Percentiles rank a stretch among this genome's conserved stretches.
Conservation (phyloP, 2,329 filamentous ascomycete genomes). For the Pseudogymnoascus sp. region DNA sequence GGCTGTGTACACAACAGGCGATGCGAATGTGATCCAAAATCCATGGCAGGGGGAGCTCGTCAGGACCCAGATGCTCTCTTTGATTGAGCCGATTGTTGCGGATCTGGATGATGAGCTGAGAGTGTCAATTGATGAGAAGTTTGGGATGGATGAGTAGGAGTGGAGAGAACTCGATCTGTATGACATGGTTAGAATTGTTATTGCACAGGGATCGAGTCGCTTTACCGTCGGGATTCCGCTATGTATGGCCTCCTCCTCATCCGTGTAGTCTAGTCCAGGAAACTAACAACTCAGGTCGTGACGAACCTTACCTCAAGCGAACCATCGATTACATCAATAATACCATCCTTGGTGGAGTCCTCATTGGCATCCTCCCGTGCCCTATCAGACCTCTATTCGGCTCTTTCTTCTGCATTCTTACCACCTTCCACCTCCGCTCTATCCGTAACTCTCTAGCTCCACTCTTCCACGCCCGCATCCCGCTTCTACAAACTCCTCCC, state of each 20-base stretch:
- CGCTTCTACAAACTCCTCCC: constrained; percentile 22
- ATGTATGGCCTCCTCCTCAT: constrained; percentile 16
- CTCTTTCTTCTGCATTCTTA: constrained; percentile 19
- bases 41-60: constrained; percentile 28
- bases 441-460: constrained; percentile 17
- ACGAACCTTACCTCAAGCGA: constrained; percentile 29
- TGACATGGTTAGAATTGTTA: constrained; percentile 22
- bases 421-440: constrained; percentile 20
- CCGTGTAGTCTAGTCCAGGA: constrained; percentile 11
- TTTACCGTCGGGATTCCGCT: constrained; percentile 26
- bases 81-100: constrained; percentile 20
- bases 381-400: constrained; percentile 29
- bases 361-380: constrained; percentile 25
- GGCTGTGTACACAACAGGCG: constrained; percentile 31
- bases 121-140: constrained; percentile 20
- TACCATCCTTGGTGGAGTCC: constrained; percentile 28
- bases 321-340: constrained; percentile 26
- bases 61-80: constrained; percentile 14
- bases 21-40: constrained; percentile 28
- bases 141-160: constrained; percentile 19
- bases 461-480: constrained; percentile 18
- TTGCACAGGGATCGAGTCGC: constrained; percentile 23
- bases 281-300: constrained; percentile 10
- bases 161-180: constrained; percentile 23
- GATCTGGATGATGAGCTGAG: constrained; percentile 22